A percentile compares a stretch with the other conserved stretches of the same genome.
phyloP scores from a whole-genome alignment of 495 filamentous ascomycete genomes.

The Xylaria acuta region DNA sequence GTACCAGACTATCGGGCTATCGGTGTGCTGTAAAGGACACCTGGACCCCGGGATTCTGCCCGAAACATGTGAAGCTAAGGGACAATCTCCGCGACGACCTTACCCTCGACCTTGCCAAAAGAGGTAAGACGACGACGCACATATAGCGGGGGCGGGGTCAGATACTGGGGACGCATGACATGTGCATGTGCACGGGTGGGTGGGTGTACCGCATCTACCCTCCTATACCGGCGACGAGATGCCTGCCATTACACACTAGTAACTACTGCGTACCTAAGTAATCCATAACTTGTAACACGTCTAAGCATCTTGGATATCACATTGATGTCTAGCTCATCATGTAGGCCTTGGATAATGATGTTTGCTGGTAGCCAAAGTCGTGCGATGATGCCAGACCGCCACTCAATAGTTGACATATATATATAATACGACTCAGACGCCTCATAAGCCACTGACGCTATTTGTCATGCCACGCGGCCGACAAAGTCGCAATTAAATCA shows the following conservation, averaged over 20 bases:
- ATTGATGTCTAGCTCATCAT: neutral
- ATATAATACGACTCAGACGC: constrained; percentile 1
- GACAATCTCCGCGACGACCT: neutral
- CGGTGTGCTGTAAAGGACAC: neutral
- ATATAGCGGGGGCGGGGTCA: constrained; percentile 13
- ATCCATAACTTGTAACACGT: neutral
- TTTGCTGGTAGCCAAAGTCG: neutral
- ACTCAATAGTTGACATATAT: neutral
- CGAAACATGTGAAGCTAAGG: constrained; percentile 6
- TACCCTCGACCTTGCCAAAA: no score
- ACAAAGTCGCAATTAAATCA: neutral
- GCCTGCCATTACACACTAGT: neutral
- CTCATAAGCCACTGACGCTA: constrained; percentile 7
- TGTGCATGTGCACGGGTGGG: neutral
- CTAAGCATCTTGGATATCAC: neutral
- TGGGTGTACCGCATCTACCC: neutral
- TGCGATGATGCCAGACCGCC: neutral
- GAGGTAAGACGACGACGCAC: neutral
- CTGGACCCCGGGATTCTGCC: neutral
- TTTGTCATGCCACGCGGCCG: neutral
- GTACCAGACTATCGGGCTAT: neutral
- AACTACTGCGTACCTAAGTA: no score
- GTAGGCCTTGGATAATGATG: neutral
- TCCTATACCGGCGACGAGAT: neutral
- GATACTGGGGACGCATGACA: constrained; percentile 2